Evolutionary conservation across 352 stramenopile species (phyloP).

Genomic region (Phytophthora cryptogea): DNA sequence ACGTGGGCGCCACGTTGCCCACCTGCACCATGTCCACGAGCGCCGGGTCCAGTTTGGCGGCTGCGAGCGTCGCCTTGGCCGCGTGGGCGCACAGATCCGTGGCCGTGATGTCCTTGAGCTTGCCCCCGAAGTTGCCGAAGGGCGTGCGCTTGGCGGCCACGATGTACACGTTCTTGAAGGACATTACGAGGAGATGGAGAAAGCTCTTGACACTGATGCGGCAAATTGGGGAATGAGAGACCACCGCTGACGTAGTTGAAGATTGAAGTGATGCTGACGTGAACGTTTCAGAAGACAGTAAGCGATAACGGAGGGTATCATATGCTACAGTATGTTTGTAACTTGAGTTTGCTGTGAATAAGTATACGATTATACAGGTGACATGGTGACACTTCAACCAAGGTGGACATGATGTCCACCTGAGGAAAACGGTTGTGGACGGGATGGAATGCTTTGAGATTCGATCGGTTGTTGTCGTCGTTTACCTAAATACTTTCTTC

Average conservation of each 20-base stretch:
- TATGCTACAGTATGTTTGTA: no score
- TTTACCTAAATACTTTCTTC: constrained; percentile 89
- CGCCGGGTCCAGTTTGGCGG: constrained; percentile 82
- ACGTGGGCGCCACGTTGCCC: constrained; percentile 97
- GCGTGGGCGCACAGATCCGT: constrained; percentile 91
- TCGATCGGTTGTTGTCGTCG: constrained; percentile 35
- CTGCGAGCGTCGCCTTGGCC: constrained; percentile 83
- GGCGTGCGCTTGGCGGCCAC: constrained; percentile 96
- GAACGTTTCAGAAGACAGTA: constrained; percentile 2
- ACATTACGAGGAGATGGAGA: constrained; percentile 15
- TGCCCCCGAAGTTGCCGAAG: constrained; percentile 95
- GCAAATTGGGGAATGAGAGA: constrained; percentile 25
- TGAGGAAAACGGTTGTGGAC: no score
- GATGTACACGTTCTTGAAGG: constrained; percentile 93
- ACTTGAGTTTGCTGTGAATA: no score
- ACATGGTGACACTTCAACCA: no score
- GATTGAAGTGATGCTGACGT: constrained; percentile 35
- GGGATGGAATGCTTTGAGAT: background rate
- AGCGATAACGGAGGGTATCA: no score
- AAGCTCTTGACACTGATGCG: background rate
- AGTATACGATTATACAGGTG: no score
- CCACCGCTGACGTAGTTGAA: constrained; percentile 8
- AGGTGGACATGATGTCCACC: no score
- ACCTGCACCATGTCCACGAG: constrained; percentile 94
- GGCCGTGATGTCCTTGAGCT: constrained; percentile 92